Percentiles rank a stretch among this genome's conserved stretches.
phyloP scores from a whole-genome alignment of 495 filamentous ascomycete species.

The Aspergillus ostianus region DNA sequence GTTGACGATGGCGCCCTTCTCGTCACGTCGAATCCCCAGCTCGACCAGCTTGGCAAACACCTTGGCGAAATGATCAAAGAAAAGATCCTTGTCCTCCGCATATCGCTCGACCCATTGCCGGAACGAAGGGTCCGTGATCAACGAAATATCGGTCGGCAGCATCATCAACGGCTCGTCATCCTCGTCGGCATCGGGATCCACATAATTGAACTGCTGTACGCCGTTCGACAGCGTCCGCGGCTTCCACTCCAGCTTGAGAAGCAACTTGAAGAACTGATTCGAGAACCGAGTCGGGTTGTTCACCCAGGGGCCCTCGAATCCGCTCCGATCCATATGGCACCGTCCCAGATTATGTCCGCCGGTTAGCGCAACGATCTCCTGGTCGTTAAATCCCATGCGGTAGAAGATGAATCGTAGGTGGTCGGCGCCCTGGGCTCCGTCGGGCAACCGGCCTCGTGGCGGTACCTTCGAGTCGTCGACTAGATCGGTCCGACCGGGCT shows the following conservation, averaged over 20 bases:
- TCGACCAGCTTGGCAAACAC: slow-evolving; percentile 63
- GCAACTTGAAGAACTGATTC: slow-evolving; percentile 59
- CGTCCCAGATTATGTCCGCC: slow-evolving; percentile 62
- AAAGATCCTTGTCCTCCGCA: slow-evolving; percentile 58
- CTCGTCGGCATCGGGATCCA: slow-evolving; percentile 55
- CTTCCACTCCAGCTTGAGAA: slow-evolving; percentile 56
- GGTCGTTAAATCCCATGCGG: slow-evolving; percentile 65
- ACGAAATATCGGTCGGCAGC: slow-evolving; percentile 46
- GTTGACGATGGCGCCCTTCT: slow-evolving; percentile 46
- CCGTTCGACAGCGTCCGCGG: slow-evolving; percentile 51
- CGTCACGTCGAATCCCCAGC: slow-evolving; percentile 57
- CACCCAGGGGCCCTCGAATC: slow-evolving; percentile 63
- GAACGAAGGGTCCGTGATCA: slow-evolving; percentile 38
- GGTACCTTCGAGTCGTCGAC: slow-evolving; percentile 57
- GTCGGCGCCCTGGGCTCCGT: slow-evolving; percentile 56
- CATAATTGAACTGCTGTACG: slow-evolving; percentile 56
- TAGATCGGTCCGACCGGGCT: slow-evolving; percentile 56
- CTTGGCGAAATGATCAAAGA: slow-evolving; percentile 60
- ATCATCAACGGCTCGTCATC: slow-evolving; percentile 56
- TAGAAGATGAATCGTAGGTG: slow-evolving; percentile 59
- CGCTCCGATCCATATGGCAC: slow-evolving; percentile 59
- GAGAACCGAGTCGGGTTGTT: slow-evolving; percentile 64
- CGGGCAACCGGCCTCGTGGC: slow-evolving; percentile 56
- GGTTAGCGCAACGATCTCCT: slow-evolving; percentile 59
- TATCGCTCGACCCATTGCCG: slow-evolving; percentile 56